These are phyloP conservation scores for Stachybotrys elegans DNA, from an alignment of 2,329 filamentous ascomycete genomes.

Conservation along the genomic window DNA sequence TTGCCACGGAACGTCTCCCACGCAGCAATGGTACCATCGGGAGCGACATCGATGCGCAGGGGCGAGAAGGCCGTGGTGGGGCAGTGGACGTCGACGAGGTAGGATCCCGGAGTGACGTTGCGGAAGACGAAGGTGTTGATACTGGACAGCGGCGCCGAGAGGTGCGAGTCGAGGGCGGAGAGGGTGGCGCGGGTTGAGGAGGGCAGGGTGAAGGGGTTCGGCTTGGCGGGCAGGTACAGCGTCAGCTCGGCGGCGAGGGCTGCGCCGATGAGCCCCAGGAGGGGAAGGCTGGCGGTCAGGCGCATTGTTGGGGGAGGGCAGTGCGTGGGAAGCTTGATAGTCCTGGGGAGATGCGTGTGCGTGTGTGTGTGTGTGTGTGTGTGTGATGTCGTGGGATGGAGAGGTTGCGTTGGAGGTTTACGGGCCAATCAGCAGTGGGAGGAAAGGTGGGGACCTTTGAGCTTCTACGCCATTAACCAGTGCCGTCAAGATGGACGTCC, in stretches of 20 bases:
- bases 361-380: not conserved
- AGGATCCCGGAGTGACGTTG: slow-evolving; percentile 66
- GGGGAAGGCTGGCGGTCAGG: slow-evolving; percentile 24
- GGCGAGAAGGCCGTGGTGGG: slow-evolving; percentile 71
- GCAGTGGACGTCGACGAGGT: slow-evolving; percentile 77
- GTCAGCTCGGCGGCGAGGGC: slow-evolving; percentile 30
- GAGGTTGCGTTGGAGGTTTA: not conserved
- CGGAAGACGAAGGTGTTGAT: slow-evolving; percentile 71
- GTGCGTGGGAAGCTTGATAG: not conserved
- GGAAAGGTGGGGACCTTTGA: no score
- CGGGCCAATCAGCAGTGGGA: not conserved
- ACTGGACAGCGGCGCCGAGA: slow-evolving; percentile 58
- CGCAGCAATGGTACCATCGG: slow-evolving; percentile 46
- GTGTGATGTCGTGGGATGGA: no score
- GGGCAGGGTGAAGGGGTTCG: slow-evolving; percentile 51
- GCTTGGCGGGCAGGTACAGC: slow-evolving; percentile 41
- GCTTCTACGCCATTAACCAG: no score
- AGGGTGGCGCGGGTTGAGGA: slow-evolving; percentile 63
- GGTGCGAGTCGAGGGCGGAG: slow-evolving; percentile 30
- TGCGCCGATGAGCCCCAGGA: slow-evolving; percentile 28
- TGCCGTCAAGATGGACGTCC: no score
- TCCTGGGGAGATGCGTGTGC: not conserved
- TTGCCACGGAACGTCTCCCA: slow-evolving; percentile 89
- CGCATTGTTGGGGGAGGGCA: slow-evolving; percentile 24
- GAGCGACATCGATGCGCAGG: slow-evolving; percentile 68